Evolutionary conservation across 176 grass and related monocot genomes (phyloP), one percentile per base, ranked within the genome.

Genomic region (Eleusine coracana): DNA sequence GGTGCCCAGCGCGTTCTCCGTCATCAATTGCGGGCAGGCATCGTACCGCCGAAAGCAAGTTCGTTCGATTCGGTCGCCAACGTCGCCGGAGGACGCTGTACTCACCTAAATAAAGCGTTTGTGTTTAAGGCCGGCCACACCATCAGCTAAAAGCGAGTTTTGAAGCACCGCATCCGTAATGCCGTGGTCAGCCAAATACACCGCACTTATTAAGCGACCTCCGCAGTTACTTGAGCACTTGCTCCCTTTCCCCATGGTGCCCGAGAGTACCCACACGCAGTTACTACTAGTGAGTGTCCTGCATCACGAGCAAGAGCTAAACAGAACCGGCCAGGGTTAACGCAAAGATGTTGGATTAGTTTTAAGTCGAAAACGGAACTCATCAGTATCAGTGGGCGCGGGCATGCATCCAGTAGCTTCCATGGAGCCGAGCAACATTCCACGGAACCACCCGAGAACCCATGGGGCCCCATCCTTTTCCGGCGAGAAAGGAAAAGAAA

Each of bases 41-140:
- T 17, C 28, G 74, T 28, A 20, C 12, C 74, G 25, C 74, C 74
- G 74, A 76, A 78, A 78, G 76, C 25, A 36, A 28, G 25, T 25
- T 25, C 25, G 25, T 13, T 11, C 14, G 27, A 20, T 16, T 51
- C 49, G 48, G 12, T 48, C 1, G 60, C 25, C 27, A n/a, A 6
- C 13, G 46, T 15, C 70, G 1, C 45, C 13, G 60, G 60, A 63
- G 16, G 16, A 12, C 10, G 61, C 27, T 64, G 27, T 64, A 28
- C 27, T 15, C 10, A 29, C 27, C 27, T 25, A 25, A 25, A 25
- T 29, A 64, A 64, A 31, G 27, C 27, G 61, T 64, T 31, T 2
- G 61, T 25, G 25, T 25, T 25, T 25, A 25, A 25, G 25, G 25
- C 25, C 25, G 25, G 25, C 25, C 25, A 25, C 25, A 25, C 25